Evolutionary conservation across 2,329 filamentous ascomycete genomes (phyloP).

Genomic region (Colletotrichum sidae): DNA sequence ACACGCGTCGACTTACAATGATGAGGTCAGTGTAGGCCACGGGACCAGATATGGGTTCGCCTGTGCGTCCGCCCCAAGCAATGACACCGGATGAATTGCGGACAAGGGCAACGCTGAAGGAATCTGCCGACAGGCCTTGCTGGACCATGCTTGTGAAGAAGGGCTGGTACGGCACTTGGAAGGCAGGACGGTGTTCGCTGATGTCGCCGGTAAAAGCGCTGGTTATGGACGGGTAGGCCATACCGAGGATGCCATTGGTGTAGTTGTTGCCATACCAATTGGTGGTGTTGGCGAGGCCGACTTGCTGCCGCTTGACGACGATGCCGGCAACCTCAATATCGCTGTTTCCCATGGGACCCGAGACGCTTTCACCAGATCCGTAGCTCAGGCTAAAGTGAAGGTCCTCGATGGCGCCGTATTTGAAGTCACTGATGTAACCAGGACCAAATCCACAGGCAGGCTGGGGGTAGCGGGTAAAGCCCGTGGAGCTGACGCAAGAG

Average conservation of each 20-base stretch:
- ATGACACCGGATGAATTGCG: slow-evolving; percentile 61
- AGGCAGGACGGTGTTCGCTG: slow-evolving; percentile 51
- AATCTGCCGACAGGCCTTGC: slow-evolving; percentile 56
- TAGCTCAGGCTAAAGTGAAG: slow-evolving; percentile 61
- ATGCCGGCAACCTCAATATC: slow-evolving; percentile 60
- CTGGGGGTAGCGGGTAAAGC: slow-evolving; percentile 44
- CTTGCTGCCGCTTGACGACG: slow-evolving; percentile 56
- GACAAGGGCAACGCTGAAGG: slow-evolving; percentile 61
- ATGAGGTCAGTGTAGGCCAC: slow-evolving; percentile 55
- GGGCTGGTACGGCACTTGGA: slow-evolving; percentile 58
- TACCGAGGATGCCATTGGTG: slow-evolving; percentile 62
- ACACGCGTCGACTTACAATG: slow-evolving; percentile 52
- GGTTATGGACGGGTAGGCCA: slow-evolving; percentile 63
- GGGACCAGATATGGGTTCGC: slow-evolving; percentile 50
- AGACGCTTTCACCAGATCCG: slow-evolving; percentile 60
- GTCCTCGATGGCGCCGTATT: slow-evolving; percentile 50
- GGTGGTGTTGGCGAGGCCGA: slow-evolving; percentile 61
- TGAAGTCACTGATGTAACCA: slow-evolving; percentile 53
- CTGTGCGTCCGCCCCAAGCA: slow-evolving; percentile 55
- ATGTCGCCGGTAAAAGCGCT: slow-evolving; percentile 57
- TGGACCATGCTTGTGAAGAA: slow-evolving; percentile 61
- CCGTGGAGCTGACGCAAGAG: slow-evolving; percentile 52
- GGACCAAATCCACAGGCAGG: slow-evolving; percentile 55
- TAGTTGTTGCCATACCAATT: slow-evolving; percentile 64
- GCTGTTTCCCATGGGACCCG: slow-evolving; percentile 59